Evolutionary conservation across 495 filamentous ascomycete genomes (phyloP).

Genomic region (Penicillium mononematosum): DNA sequence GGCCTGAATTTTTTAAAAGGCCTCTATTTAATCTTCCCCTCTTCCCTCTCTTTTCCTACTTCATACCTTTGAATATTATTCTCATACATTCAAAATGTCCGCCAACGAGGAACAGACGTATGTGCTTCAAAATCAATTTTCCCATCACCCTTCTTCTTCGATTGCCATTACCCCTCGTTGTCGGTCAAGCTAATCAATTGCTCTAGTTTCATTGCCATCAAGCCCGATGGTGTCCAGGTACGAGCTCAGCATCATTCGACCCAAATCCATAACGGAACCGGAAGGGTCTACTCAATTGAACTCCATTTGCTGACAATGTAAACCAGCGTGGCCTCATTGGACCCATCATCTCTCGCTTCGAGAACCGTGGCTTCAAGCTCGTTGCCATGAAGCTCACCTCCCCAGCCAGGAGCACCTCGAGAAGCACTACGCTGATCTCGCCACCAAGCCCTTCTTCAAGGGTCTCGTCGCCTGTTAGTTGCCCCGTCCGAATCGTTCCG

Average conservation of each 20-base stretch:
- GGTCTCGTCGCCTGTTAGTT: conserved; percentile 81
- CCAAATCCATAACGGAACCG: not conserved
- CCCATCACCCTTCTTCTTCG: conserved; percentile 12
- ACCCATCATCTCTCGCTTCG: conserved; percentile 95
- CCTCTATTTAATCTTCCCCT: conserved; percentile 36
- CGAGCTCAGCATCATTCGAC: conserved; percentile 22
- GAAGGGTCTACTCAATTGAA: conserved; percentile 19
- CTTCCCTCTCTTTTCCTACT: conserved; percentile 30
- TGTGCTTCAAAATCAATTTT: conserved; percentile 35
- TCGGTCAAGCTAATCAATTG: conserved; percentile 48
- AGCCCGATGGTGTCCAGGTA: conserved; percentile 99
- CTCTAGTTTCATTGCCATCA: conserved; percentile 94
- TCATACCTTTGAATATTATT: conserved; percentile 29
- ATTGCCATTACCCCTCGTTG: conserved; percentile 23
- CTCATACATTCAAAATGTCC: conserved; percentile 66
- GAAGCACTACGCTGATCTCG: conserved; percentile 93
- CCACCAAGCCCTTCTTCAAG: conserved; percentile 92
- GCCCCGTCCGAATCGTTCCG: conserved; percentile 3
- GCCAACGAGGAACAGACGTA: conserved; percentile 81
- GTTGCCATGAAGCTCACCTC: conserved; percentile 90
- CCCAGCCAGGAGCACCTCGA: conserved; percentile 89
- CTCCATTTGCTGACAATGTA: conserved; percentile 22
- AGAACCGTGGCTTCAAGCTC: conserved; percentile 97
- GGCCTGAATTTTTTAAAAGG: conserved; percentile 24
- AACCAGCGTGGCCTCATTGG: conserved; percentile 90